Base-by-base conservation (phyloP, 768 basidiomycete species). In the Baorangia bicolor region DNA sequence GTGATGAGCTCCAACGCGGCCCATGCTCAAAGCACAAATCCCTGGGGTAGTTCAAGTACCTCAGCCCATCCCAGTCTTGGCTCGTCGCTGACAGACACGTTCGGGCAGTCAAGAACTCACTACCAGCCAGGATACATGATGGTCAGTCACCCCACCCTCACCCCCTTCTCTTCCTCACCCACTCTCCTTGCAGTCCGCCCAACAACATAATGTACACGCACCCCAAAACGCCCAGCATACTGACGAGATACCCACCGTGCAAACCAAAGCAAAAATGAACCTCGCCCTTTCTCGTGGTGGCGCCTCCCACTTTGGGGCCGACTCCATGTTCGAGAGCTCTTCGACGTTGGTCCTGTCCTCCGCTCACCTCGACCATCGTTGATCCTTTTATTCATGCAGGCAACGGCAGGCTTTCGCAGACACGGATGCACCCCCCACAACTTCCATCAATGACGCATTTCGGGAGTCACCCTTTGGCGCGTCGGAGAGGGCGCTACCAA, bases 71-170 rank as follows among this genome's bases (percentile, higher is more conserved):
- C 73, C 23, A 68, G 77, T 11, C 74, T 84, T 20, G 71, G 78
- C 4, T 69, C 77, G n/a, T 78, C 83, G 23, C 78, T 88, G 55
- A 77, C 78, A n/a, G 88, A 90, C 60, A 78, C 83, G 14, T 78
- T 91, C 49, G 80, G 85, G 10, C 87, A 88, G 69, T 84, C 87
- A 4, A 78, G 88, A 60, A 83, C 85, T 51, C 87, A 88, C 62
- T 92, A 92, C 68, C 90, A 91, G 64, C 78, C 87, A 34, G 90
- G 90, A 4, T 92, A 91, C 69, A 77, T 92, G 50, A 81, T 92
- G 85, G 90, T 90, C 45, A 55, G 84, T 60, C 23, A 20, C 41
- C 14, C n/a, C 25, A 27, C 4, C 31, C 4, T 5, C 21, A 11
- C 23, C 6, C 9, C 23, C 8, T 20, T 2, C 4, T 43, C 42